These are phyloP conservation scores for Didymella exigua DNA, from an alignment of 2,329 filamentous ascomycete species.

Conservation along the genomic window DNA sequence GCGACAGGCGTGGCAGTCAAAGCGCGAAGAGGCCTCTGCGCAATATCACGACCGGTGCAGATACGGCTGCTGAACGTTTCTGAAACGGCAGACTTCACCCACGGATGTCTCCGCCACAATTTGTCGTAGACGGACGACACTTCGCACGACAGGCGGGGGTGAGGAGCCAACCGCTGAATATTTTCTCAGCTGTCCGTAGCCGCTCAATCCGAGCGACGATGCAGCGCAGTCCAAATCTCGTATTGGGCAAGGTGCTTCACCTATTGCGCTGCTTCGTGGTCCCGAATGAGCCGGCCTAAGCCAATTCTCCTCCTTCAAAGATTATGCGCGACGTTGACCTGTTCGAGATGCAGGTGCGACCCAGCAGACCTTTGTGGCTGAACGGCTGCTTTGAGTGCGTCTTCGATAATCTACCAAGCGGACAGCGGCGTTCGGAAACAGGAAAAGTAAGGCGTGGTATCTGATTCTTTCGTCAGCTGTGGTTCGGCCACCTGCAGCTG, in stretches of 20 bases:
- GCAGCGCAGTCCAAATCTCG: slow-evolving; percentile 11
- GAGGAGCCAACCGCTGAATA: slow-evolving; percentile 14
- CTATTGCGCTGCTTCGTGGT: slow-evolving; percentile 13
- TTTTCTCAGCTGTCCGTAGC: slow-evolving; percentile 18
- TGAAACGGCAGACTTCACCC: slow-evolving; percentile 15
- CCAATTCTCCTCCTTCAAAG: slow-evolving; percentile 13
- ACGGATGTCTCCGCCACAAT: slow-evolving; percentile 9
- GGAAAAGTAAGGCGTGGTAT: slow-evolving; percentile 27
- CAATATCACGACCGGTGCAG: slow-evolving; percentile 17
- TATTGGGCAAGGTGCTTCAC: slow-evolving; percentile 6
- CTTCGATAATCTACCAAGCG: slow-evolving; percentile 1
- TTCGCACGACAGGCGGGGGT: slow-evolving; percentile 12
- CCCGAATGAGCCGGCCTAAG: slow-evolving; percentile 3
- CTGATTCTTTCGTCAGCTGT: slow-evolving; percentile 24
- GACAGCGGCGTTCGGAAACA: slow-evolving; percentile 1
- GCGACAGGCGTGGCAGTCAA: slow-evolving; percentile 16
- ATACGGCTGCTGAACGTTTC: slow-evolving; percentile 9
- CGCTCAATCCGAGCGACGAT: slow-evolving; percentile 14
- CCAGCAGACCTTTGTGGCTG: slow-evolving; percentile 6
- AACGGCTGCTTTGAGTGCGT: neutral
- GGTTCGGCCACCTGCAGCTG: slow-evolving; percentile 9
- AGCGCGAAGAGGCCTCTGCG: slow-evolving; percentile 16
- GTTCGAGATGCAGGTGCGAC: slow-evolving; percentile 9
- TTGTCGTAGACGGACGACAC: slow-evolving; percentile 6
- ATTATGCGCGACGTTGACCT: slow-evolving; percentile 1